phyloP scores from a whole-genome alignment of 257 asterid genomes.

The Cruciata laevipes region DNA sequence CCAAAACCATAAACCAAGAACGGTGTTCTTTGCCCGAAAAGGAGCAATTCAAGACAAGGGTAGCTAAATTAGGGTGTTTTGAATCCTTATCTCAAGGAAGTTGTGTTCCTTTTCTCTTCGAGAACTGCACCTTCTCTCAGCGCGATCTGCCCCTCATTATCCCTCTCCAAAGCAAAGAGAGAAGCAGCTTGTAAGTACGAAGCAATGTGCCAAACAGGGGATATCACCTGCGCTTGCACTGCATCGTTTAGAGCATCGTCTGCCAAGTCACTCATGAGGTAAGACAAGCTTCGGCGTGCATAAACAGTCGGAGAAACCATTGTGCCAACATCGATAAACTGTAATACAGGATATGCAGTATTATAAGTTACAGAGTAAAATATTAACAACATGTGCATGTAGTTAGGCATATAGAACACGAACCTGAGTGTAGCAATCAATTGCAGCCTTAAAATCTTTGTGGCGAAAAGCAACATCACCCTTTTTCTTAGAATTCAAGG shows the following conservation, averaged over 20 bases:
- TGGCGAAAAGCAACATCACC: constrained; percentile 45
- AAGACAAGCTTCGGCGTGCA: constrained; percentile 51
- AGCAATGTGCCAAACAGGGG: constrained; percentile 84
- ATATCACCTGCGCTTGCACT: constrained; percentile 70
- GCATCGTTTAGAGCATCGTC: constrained; percentile 82
- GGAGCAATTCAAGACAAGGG: neutral
- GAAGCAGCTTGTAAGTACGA: constrained; percentile 78
- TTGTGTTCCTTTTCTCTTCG: constrained; percentile 55
- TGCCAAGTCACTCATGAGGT: constrained; percentile 69
- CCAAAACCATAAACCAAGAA: constrained; percentile 18
- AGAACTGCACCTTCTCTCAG: constrained; percentile 69
- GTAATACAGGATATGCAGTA: constrained; percentile 10
- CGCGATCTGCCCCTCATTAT: constrained; percentile 77
- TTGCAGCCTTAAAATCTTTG: constrained; percentile 36
- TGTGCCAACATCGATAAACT: constrained; percentile 40
- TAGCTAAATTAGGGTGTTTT: constrained; percentile 3
- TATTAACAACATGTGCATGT: neutral
- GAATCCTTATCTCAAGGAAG: constrained; percentile 21
- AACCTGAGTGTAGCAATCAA: constrained; percentile 39
- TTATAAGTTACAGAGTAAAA: constrained; percentile 3
- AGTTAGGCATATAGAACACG: constrained; percentile 5
- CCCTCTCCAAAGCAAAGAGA: constrained; percentile 69
- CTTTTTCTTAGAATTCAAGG: constrained; percentile 37
- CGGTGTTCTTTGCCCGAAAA: constrained; percentile 16
- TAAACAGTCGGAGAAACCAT: constrained; percentile 43